Evolutionary conservation across 78 protist species (phyloP).

Genomic region (Protostelium mycophagum): DNA sequence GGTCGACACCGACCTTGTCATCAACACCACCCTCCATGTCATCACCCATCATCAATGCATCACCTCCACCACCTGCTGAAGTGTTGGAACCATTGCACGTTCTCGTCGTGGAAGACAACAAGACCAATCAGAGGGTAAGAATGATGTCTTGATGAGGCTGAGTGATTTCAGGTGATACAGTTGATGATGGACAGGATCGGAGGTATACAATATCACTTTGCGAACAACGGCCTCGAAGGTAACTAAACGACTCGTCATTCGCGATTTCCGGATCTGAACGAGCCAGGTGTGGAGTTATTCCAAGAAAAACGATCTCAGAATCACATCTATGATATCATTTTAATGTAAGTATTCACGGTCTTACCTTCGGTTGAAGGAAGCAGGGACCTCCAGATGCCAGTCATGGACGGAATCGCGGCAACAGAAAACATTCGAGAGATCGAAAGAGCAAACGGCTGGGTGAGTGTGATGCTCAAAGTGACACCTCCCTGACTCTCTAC

Average conservation of each 20-base stretch:
- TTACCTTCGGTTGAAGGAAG: background rate
- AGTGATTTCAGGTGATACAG: background rate
- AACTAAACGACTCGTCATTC: too few relatives aligned
- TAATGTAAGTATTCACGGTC: too few relatives aligned
- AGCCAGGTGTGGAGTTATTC: background rate
- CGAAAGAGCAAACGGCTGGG: background rate
- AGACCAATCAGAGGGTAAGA: background rate
- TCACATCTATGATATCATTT: background rate
- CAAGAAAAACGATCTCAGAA: background rate
- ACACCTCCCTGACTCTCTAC: too few relatives aligned
- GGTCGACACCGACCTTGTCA: background rate
- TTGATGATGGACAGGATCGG: background rate
- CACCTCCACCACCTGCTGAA: background rate
- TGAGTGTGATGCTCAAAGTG: too few relatives aligned
- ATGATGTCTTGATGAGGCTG: background rate
- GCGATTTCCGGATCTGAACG: too few relatives aligned
- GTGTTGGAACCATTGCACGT: background rate
- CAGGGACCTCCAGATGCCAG: background rate
- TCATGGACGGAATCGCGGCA: background rate
- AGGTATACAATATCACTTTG: background rate
- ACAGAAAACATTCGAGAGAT: background rate
- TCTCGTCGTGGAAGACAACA: background rate
- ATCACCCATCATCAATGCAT: background rate
- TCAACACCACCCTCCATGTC: background rate
- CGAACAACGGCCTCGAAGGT: background rate